These are phyloP conservation scores for Epicoccum sorghinum DNA, from an alignment of 2,329 filamentous ascomycete species.

Conservation along the genomic window DNA sequence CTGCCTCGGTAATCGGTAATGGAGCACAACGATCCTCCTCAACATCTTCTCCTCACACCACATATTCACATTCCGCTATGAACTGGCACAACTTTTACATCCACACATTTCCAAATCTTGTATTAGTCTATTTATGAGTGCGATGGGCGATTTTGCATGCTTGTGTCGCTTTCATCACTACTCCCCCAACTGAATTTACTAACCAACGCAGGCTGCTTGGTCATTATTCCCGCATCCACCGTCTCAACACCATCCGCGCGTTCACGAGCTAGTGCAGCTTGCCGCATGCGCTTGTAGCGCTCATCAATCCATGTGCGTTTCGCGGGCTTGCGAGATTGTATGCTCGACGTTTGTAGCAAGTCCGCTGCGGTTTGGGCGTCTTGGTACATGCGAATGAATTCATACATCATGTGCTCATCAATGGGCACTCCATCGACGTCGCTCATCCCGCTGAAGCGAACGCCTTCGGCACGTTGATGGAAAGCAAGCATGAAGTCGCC, in stretches of 20 bases:
- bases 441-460: slow-evolving; percentile 4
- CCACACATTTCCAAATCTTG: neutral
- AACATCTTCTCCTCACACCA: neutral
- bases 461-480: neutral
- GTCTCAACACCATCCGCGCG: neutral
- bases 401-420: neutral
- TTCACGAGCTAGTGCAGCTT: neutral
- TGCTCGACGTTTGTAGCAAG: neutral
- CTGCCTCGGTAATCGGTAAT: neutral
- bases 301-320: neutral
- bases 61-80: neutral
- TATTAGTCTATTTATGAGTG: neutral
- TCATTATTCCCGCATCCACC: neutral
- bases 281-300: neutral
- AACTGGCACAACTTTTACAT: too few relatives aligned
- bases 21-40: neutral
- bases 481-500: neutral
- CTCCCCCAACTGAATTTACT: slow-evolving; percentile 9
- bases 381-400: neutral
- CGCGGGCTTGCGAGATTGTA: neutral
- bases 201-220: neutral
- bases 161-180: neutral
- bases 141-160: neutral
- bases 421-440: slow-evolving; percentile 4
- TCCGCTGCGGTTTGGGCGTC: neutral